A percentile compares a stretch with the other conserved stretches of the same genome.
Evolutionary conservation across 306 rosid species (phyloP).

Genomic region (Elaeagnus macrophylla): DNA sequence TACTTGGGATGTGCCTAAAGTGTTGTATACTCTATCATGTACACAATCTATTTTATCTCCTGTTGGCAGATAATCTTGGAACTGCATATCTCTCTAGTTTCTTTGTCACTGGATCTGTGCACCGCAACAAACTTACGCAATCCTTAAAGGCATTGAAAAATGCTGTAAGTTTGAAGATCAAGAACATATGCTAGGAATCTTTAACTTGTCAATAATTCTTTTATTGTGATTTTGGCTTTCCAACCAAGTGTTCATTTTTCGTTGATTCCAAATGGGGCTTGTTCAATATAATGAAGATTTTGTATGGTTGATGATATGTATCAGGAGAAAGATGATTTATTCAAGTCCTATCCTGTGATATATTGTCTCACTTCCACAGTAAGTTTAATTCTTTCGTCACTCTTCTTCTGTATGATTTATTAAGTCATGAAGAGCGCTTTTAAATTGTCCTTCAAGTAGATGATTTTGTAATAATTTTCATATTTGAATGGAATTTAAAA

Average conservation of each 20-base stretch:
- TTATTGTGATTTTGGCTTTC: conserved; percentile 4
- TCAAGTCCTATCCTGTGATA: conserved; percentile 78
- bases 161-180: conserved; percentile 66
- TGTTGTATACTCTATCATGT: too few species aligned
- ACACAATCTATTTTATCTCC: not conserved
- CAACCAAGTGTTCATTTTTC: not conserved
- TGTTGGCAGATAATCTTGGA: conserved; percentile 79
- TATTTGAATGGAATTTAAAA: too few species aligned
- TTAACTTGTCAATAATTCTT: not conserved
- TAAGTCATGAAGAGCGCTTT: too few species aligned
- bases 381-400: conserved; percentile 21
- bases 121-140: conserved; percentile 71
- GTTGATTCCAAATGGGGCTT: conserved; percentile 9
- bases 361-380: conserved; percentile 77
- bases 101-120: conserved; percentile 88
- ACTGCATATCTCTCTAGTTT: conserved; percentile 88
- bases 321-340: conserved; percentile 86
- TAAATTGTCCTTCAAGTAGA: too few species aligned
- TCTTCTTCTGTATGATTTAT: too few species aligned
- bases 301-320: conserved; percentile 23
- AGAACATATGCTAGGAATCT: conserved; percentile 10
- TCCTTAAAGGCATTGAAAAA: conserved; percentile 92
- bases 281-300: conserved; percentile 19
- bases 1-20: not conserved
- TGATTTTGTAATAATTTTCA: too few species aligned